phyloP scores from a whole-genome alignment of 805 yeast genomes.

The Saccharomyces eubayanus region DNA sequence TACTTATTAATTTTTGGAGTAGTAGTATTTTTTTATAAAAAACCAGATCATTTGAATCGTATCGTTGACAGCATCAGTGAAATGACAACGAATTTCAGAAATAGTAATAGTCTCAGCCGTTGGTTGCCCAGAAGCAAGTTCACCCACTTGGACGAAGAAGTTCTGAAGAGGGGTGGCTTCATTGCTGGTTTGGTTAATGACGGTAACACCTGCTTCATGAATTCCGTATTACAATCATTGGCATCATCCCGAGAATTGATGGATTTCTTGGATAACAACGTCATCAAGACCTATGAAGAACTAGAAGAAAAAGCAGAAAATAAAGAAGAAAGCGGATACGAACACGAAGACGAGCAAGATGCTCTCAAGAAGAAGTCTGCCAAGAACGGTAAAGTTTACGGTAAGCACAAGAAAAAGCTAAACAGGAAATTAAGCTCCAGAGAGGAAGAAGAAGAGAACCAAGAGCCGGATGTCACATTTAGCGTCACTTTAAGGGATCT shows the following conservation, averaged over 20 bases:
- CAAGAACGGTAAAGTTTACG: slow-evolving; percentile 12
- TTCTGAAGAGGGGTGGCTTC: slow-evolving; percentile 56
- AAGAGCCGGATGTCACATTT: slow-evolving; percentile 34
- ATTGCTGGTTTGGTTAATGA: slow-evolving; percentile 84
- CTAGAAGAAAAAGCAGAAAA: slow-evolving; percentile 10
- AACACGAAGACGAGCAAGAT: slow-evolving; percentile 18
- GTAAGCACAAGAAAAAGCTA: slow-evolving; percentile 14
- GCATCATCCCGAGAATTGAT: slow-evolving; percentile 62
- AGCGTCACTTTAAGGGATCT: slow-evolving; percentile 46
- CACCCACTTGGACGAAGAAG: slow-evolving; percentile 20
- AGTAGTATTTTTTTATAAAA: not conserved
- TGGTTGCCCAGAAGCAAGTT: slow-evolving; percentile 7
- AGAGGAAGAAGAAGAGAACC: slow-evolving; percentile 8
- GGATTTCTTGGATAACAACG: slow-evolving; percentile 44
- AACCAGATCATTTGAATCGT: not conserved
- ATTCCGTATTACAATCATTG: slow-evolving; percentile 74
- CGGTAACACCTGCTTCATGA: slow-evolving; percentile 94
- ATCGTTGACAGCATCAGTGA: not conserved
- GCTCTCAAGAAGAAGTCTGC: slow-evolving; percentile 6
- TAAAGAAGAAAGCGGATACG: slow-evolving; percentile 8
- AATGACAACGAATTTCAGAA: slow-evolving; percentile 3
- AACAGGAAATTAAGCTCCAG: slow-evolving; percentile 5
- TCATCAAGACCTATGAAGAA: slow-evolving; percentile 10
- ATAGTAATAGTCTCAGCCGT: slow-evolving; percentile 6
- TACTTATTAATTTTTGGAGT: not conserved